Percentiles rank a stretch among this genome's conserved stretches.
Conservation (phyloP, 257 asterid genomes). For the Solanum clarkiae region DNA sequence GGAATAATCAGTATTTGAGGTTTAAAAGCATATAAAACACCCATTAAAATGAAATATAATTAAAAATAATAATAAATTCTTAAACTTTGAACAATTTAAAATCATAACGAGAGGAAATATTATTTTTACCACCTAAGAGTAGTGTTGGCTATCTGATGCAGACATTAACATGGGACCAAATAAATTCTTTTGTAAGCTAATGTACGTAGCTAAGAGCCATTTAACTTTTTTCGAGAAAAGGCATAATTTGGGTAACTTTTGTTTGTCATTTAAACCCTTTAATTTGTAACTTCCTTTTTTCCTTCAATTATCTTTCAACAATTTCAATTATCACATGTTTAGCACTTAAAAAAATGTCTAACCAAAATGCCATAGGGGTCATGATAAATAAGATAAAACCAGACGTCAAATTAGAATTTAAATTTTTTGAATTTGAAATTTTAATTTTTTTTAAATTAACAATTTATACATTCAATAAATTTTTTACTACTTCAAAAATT, state of each 20-base stretch:
- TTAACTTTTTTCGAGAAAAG: not conserved
- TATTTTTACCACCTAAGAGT: not conserved
- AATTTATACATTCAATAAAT: no score
- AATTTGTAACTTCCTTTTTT: not conserved
- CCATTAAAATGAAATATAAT: no score
- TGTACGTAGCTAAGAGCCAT: not conserved
- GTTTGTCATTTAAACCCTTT: not conserved
- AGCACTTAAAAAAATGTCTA: not conserved
- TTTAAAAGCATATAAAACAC: no score
- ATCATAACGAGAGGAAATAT: not conserved
- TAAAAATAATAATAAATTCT: no score
- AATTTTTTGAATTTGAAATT: no score
- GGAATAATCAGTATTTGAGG: not conserved
- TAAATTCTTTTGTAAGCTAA: not conserved
- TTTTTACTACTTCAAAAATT: no score
- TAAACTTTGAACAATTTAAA: no score
- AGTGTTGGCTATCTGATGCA: not conserved
- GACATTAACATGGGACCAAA: not conserved
- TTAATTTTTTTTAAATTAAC: no score
- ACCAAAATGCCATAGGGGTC: not conserved
- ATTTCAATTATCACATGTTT: not conserved
- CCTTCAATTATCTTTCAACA: not conserved
- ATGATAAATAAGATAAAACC: not conserved
- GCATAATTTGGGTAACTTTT: not conserved
- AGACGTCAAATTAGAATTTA: no score